Conservation (phyloP, 2,329 filamentous ascomycete genomes). For the Aspergillus neoniger region DNA sequence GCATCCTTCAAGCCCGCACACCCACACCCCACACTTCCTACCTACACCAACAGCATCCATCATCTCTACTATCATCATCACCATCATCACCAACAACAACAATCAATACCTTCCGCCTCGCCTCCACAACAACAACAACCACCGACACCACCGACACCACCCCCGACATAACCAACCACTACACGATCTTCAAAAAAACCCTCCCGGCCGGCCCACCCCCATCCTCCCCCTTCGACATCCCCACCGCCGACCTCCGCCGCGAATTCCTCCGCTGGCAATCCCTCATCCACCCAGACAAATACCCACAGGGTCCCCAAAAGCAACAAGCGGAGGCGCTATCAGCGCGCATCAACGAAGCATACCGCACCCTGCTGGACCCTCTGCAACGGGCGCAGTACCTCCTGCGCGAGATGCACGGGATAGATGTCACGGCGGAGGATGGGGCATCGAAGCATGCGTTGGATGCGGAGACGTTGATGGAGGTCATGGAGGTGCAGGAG, state of each 20-base stretch:
- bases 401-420: conserved; percentile 63
- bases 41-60: background rate
- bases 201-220: conserved; percentile 79
- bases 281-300: conserved; percentile 53
- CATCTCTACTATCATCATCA: background rate
- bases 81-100: background rate
- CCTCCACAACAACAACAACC: conserved; percentile 22
- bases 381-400: conserved; percentile 86
- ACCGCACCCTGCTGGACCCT: conserved; percentile 78
- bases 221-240: conserved; percentile 70
- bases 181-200: conserved; percentile 83
- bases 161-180: conserved; percentile 63
- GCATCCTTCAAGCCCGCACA: background rate
- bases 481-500: conserved; percentile 81
- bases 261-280: conserved; percentile 86
- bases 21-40: conserved; percentile 3
- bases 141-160: conserved; percentile 13
- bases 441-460: conserved; percentile 70
- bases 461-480: conserved; percentile 73
- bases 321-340: conserved; percentile 73
- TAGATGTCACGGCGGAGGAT: conserved; percentile 74
- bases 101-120: conserved; percentile 15
- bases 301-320: conserved; percentile 49
- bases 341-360: conserved; percentile 85
- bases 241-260: conserved; percentile 68